Evolutionary conservation across 176 grass and related monocot genomes (phyloP), one percentile per base, ranked within the genome.

Genomic region (bread wheat (Triticum aestivum)): DNA sequence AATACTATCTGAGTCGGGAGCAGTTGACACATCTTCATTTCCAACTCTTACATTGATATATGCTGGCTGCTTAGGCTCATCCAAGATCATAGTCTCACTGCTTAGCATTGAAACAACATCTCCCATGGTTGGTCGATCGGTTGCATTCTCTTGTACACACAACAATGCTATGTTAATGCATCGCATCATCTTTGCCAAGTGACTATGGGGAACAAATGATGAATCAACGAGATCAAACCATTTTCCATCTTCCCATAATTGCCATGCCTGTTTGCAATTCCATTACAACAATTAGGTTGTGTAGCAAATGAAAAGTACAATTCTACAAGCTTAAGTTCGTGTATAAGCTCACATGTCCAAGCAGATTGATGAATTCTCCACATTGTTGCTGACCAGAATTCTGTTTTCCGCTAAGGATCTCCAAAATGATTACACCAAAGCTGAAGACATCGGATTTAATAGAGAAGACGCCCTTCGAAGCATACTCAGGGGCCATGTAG

Each of bases 401-500:
- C 17, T 45, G 23, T 86, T 69, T 52, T 72, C 64, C 79, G 1
- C 65, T 84, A 27, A 89, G 58, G 17, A 79, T 61, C 67, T 79
- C 81, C 2, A 89, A 30, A 84, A 89, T 68, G 9, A 84, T 61
- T 11, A 79, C 82, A 56, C 79, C 75, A 44, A 84, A 78, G 65
- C 77, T 78, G 29, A 64, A 89, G 35, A 72, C 51, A 65, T 64
- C 65, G 7, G 67, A 77, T 72, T 84, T 83, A 4, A 26, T 38
- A 56, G 73, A 84, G 67, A 54, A 85, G 44, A 39, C 23, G 32
- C 83, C 83, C 9, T 85, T 65, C 0, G 74, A 85, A 77, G 73
- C 82, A 49, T 84, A 84, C 58, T 84, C 82, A 2, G 82, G 82
- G 13, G 82, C 70, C 82, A 85, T 85, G 62, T 86, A 86, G 33